These are phyloP conservation scores for Hysterangium stoloniferum DNA, from an alignment of 768 basidiomycete genomes.

Conservation along the genomic window DNA sequence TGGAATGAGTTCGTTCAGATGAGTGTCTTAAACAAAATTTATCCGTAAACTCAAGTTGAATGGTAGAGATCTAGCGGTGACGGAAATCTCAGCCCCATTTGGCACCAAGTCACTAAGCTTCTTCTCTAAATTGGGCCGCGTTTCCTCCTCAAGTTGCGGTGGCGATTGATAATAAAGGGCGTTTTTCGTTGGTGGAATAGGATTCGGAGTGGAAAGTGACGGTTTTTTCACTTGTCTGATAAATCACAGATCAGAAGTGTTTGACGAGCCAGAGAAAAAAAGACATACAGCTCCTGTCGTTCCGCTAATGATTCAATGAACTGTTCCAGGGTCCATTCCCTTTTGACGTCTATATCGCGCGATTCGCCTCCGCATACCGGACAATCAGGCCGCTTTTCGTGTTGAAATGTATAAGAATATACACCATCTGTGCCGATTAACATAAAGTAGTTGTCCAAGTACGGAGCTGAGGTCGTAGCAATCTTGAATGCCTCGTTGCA, in stretches of 20 bases:
- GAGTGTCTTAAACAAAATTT: conserved; percentile 16
- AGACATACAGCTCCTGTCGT: conserved; percentile 80
- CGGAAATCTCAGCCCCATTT: conserved; percentile 70
- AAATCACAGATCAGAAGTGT: neutral
- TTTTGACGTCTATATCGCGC: conserved; percentile 60
- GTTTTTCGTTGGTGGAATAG: conserved; percentile 35
- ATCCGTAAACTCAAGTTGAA: conserved; percentile 56
- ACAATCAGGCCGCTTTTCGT: conserved; percentile 87
- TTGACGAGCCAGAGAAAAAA: neutral
- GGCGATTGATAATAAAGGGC: conserved; percentile 79
- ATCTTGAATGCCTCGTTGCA: conserved; percentile 99
- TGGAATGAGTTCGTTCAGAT: too few species aligned
- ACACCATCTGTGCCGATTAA: conserved; percentile 93
- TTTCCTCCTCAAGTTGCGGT: conserved; percentile 81
- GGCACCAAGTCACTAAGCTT: conserved; percentile 74
- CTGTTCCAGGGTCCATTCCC: conserved; percentile 73
- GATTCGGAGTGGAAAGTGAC: conserved; percentile 71
- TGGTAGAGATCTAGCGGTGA: conserved; percentile 84
- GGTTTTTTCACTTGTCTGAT: conserved; percentile 94
- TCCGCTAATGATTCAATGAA: conserved; percentile 84
- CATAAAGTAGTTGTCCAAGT: conserved; percentile 97
- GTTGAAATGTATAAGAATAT: conserved; percentile 96
- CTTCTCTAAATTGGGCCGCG: conserved; percentile 86
- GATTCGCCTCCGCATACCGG: conserved; percentile 95
- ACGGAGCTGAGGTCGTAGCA: conserved; percentile 90